A percentile compares a stretch with the other conserved stretches of the same genome.
phyloP scores from a whole-genome alignment of 352 stramenopile species.

The Phytophthora pseudosyringae region DNA sequence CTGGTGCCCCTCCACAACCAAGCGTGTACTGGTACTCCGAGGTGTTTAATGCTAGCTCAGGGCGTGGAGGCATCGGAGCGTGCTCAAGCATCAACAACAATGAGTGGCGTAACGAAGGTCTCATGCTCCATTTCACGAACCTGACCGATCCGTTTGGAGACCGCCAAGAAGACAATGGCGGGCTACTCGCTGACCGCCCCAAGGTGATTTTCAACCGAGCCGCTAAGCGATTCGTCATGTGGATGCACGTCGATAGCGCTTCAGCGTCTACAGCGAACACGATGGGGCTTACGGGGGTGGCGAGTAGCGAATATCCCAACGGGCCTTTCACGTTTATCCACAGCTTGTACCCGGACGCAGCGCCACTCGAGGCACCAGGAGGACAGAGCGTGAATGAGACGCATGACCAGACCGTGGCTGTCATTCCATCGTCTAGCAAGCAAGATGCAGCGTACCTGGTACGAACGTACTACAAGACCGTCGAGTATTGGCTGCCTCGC shows the following conservation, averaged over 20 bases:
- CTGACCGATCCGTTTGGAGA: conserved; percentile 90
- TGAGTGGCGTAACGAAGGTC: conserved; percentile 94
- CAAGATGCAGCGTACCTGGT: conserved; percentile 83
- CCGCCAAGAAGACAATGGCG: conserved; percentile 15
- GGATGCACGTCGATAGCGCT: conserved; percentile 94
- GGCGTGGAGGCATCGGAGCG: conserved; percentile 82
- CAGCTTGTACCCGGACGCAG: conserved; percentile 94
- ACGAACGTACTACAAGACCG: conserved; percentile 95
- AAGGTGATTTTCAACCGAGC: conserved; percentile 93
- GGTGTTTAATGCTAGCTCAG: conserved; percentile 43
- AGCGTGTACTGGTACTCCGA: conserved; percentile 86
- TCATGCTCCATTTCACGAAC: conserved; percentile 95
- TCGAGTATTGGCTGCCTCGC: conserved; percentile 95
- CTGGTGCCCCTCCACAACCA: conserved; percentile 10
- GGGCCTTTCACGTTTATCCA: conserved; percentile 92
- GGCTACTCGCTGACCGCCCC: conserved; percentile 81
- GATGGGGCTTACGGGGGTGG: conserved; percentile 92
- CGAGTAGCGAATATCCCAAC: conserved; percentile 88
- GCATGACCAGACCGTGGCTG: conserved; percentile 92
- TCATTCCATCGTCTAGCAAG: conserved; percentile 28
- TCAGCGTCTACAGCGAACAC: conserved; percentile 49
- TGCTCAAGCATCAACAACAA: conserved; percentile 94
- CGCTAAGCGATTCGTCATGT: conserved; percentile 95
- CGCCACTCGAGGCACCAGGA: conserved; percentile 66
- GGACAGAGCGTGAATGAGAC: conserved; percentile 93